Conservation (phyloP, 768 basidiomycete species). For the Sporobolomyces phaffii region DNA sequence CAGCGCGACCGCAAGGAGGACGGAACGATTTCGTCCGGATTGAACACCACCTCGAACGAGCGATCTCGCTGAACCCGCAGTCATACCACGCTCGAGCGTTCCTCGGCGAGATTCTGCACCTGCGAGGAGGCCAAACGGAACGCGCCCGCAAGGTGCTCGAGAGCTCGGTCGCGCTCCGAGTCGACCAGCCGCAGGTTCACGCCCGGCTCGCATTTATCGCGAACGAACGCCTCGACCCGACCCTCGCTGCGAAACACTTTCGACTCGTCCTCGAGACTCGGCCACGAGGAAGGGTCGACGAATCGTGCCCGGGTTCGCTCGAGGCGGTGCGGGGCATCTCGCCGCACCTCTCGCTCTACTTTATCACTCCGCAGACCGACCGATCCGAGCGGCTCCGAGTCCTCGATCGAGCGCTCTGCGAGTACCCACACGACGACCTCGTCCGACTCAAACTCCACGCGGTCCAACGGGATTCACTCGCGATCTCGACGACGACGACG, state of each 20-base stretch:
- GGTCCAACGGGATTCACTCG: neutral
- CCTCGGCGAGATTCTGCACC: constrained; percentile 30
- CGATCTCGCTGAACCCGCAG: constrained; percentile 6
- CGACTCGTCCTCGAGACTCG: neutral
- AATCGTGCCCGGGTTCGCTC: neutral
- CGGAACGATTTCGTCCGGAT: neutral
- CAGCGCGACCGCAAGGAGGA: no score
- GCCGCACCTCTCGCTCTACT: constrained; percentile 15
- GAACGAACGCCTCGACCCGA: constrained; percentile 19
- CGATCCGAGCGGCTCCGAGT: neutral
- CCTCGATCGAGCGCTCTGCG: neutral
- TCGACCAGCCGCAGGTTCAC: constrained; percentile 32
- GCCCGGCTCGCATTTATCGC: constrained; percentile 28
- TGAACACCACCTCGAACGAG: constrained; percentile 22
- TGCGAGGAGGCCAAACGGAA: neutral
- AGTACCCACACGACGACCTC: constrained; percentile 19
- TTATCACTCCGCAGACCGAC: neutral
- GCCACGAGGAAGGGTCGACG: neutral
- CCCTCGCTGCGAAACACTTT: neutral
- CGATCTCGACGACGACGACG: neutral
- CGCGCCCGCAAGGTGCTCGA: neutral
- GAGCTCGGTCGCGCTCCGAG: neutral
- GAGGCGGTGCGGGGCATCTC: constrained; percentile 7
- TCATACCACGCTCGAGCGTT: constrained; percentile 12
- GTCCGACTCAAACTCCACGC: constrained; percentile 15